Evolutionary conservation across 2,329 filamentous ascomycete genomes (phyloP), one percentile per base, ranked within the genome.

Genomic region (Ceratocystis diversiconidia): DNA sequence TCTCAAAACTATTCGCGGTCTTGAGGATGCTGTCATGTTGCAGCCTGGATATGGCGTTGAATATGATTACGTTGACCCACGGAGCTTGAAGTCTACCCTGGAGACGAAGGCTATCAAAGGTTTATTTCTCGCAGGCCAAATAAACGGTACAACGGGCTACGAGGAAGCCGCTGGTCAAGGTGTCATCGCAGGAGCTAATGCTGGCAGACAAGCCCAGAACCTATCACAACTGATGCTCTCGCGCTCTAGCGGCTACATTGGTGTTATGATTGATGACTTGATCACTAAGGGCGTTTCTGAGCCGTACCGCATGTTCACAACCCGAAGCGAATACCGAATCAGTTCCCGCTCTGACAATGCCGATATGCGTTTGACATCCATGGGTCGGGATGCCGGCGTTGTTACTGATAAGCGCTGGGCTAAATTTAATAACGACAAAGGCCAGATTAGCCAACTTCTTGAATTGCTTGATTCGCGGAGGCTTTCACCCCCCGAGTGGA

Each of bases 251-350:
- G 91, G 90, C 12, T 99, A 96, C 74, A 97, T 99, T 72, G 94
- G 94, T 70, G 88, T 99, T 76, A 96, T 99, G 91, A 92, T 99
- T 71, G 94, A 99, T 75, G 94, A 99, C 73, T 84, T 99, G 46
- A 86, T 95, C 72, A 97, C 92, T 25, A 97, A 96, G 76, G 94
- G 94, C 61, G 94, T 99, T 36, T 92, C 89, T 1, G 94, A 99
- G 73, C 94, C 94, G 1, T 99, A 99, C 76, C 85, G 94, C 70
- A 97, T 99, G 92, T 99, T 99, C 78, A 99, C 94, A 1, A 89
- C 89, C 5, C 85, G 94, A 69, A 95, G 89, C 76, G 94, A 99
- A 77, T 99, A 95, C 75, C 89, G 94, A 68, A 92, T 99, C 82
- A 90, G 87, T 55, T 85, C 90, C 1, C 87, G 94, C 68, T 87